Percentiles rank a stretch among this genome's conserved stretches.
Conservation (phyloP, 2,329 filamentous ascomycete species). For the Cordyceps militaris region DNA sequence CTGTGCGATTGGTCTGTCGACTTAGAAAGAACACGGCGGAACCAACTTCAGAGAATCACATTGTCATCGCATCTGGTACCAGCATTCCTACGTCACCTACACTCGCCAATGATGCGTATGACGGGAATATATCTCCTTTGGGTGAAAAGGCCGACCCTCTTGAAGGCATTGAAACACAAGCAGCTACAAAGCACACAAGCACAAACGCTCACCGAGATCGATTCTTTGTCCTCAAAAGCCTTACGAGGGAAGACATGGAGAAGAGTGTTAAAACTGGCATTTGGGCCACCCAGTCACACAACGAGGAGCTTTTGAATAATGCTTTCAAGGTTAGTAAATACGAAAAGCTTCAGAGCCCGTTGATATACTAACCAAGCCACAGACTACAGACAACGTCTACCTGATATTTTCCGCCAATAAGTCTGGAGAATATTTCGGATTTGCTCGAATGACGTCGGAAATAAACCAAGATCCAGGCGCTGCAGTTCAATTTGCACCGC, state of each 20-base stretch:
- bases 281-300: conserved; percentile 93
- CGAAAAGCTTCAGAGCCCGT: not conserved
- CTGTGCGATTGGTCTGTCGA: conserved; percentile 78
- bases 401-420: conserved; percentile 96
- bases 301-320: conserved; percentile 74
- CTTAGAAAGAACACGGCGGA: conserved; percentile 45
- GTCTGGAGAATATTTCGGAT: conserved; percentile 94
- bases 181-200: not conserved
- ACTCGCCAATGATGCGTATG: not conserved
- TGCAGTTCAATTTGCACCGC: conserved; percentile 62
- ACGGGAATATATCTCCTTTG: not conserved
- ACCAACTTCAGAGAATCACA: not conserved
- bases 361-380: not conserved
- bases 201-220: conserved; percentile 49
- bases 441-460: conserved; percentile 79
- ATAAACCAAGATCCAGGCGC: conserved; percentile 72
- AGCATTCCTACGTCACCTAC: conserved; percentile 7
- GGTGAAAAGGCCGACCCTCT: not conserved
- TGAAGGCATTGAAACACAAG: not conserved
- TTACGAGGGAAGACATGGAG: conserved; percentile 86
- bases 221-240: conserved; percentile 88
- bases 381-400: conserved; percentile 79
- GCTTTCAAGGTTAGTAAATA: conserved; percentile 62
- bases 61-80: conserved; percentile 3
- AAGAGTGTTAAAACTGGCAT: conserved; percentile 79